Conservation (phyloP, 192 early-diverging fungal genomes). For the Gaertneriomyces semiglobifer region DNA sequence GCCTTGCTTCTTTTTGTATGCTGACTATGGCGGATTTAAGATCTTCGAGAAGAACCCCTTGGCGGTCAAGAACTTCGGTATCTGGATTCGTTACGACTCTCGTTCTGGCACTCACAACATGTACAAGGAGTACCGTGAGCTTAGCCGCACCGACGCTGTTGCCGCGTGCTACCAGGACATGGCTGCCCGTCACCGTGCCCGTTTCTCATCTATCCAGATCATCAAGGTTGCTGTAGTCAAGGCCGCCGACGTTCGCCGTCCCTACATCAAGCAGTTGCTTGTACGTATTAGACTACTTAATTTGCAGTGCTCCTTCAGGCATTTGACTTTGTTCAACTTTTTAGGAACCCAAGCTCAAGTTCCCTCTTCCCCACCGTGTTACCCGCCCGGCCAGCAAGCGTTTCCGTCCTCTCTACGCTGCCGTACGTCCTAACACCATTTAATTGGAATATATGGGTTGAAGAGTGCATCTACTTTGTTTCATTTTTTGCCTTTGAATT, state of each 20-base stretch:
- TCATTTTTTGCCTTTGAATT: too few relatives aligned
- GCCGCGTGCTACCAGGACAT: constrained; percentile 86
- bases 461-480: too few relatives aligned
- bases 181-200: constrained; percentile 98
- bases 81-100: constrained; percentile 99
- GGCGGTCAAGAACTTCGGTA: constrained; percentile 96
- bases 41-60: constrained; percentile 92
- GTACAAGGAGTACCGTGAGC: constrained; percentile 99
- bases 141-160: constrained; percentile 68
- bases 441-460: constrained; percentile 39
- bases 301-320: constrained; percentile 9
- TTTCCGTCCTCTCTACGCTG: constrained; percentile 80
- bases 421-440: constrained; percentile 90
- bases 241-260: constrained; percentile 86
- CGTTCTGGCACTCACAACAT: constrained; percentile 99
- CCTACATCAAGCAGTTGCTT: constrained; percentile 96
- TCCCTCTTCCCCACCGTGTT: constrained; percentile 98
- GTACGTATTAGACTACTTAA: constrained; percentile 27
- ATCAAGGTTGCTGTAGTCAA: constrained; percentile 94
- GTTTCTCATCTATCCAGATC: constrained; percentile 97
- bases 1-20: constrained; percentile 3
- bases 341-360: constrained; percentile 75
- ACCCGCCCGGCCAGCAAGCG: constrained; percentile 77
- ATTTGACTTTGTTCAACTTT: constrained; percentile 19
- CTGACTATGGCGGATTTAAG: constrained; percentile 28